These are phyloP conservation scores for Salmacisia buchloeana DNA, from an alignment of 1,284 basidiomycete species.

Conservation along the genomic window DNA sequence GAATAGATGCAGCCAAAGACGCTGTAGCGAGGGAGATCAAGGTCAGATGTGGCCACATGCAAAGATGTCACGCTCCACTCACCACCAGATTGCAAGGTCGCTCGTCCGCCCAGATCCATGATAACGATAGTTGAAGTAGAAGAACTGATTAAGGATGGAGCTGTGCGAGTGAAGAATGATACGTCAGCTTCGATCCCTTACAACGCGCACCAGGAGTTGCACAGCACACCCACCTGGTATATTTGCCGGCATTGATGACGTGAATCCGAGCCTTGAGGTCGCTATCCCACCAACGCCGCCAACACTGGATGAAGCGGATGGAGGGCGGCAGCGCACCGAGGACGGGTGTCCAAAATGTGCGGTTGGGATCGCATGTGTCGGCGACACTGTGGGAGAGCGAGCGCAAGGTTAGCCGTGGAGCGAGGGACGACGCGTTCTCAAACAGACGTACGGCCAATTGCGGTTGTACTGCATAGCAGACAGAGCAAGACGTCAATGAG, in stretches of 20 bases:
- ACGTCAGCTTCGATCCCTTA: neutral
- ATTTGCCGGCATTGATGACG: constrained; percentile 68
- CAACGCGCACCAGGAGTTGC: neutral
- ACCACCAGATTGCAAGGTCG: constrained; percentile 26
- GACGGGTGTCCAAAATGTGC: constrained; percentile 52
- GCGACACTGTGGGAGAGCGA: constrained; percentile 10
- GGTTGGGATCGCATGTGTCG: constrained; percentile 30
- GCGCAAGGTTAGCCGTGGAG: neutral
- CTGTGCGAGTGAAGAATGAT: neutral
- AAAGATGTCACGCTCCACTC: neutral
- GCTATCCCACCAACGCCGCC: constrained; percentile 78
- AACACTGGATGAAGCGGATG: constrained; percentile 73
- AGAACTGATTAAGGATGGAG: constrained; percentile 39
- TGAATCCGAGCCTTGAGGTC: constrained; percentile 61
- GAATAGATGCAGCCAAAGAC: constrained; percentile 64
- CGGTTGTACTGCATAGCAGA: constrained; percentile 62
- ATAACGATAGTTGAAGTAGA: constrained; percentile 47
- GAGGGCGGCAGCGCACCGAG: constrained; percentile 63
- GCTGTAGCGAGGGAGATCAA: constrained; percentile 63
- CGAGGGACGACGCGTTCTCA: neutral
- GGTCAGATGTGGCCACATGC: constrained; percentile 29
- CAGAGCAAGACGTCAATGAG: neutral
- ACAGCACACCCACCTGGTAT: constrained; percentile 16
- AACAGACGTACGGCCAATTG: constrained; percentile 19
- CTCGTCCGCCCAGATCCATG: constrained; percentile 21